Base-by-base conservation (phyloP, 1,139 yeast genomes). In the Kurtzmaniella quercitrusa region DNA sequence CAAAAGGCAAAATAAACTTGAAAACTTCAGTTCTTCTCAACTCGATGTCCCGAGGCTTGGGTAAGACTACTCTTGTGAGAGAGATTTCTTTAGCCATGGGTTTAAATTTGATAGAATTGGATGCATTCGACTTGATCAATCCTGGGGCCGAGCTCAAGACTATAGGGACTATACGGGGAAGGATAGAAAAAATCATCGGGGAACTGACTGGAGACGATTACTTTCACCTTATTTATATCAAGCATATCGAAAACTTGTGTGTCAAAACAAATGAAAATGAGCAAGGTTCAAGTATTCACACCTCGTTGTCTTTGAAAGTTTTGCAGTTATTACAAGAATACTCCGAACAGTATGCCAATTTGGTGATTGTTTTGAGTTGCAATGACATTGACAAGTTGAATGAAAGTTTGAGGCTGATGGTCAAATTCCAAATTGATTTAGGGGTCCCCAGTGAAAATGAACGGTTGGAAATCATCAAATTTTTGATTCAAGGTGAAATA, bases 371-470 rank as follows among this genome's bases (percentile, higher is more conserved):
- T 2, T 82, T 85, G 33, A 86, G 96, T 14, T 77, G 84, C 34
- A 80, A 81, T 51, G 91, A 89, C 51, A 66, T 81, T 3, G 96
- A 89, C 53, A 73, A 77, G 45, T 60, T 93, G 19, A 79, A 88
- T 29, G 88, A 82, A 44, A 72, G 76, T 25, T 65, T 90, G 6
- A 74, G 94, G 50, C 79, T 85, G 47, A 70, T 77, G 46, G 74
- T 90, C 52, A 87, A 84, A 56, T 91, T 91, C 62, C 95, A 89
- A 54, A 67, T 91, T 23, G 79, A 78, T 18, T 73, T 91, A 18
- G 75, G 79, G 2, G 95, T 90, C 1, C 98, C 98, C 0, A 70
- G 76, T 21, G 97, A 91, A 58, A 50, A 57, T 2, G 97, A 93
- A 62, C 75, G 98, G 56, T 60, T 57, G 31, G 70, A 68, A 34